Base-by-base conservation (phyloP, 2,329 filamentous ascomycete species). In the Fusarium anguioides region DNA sequence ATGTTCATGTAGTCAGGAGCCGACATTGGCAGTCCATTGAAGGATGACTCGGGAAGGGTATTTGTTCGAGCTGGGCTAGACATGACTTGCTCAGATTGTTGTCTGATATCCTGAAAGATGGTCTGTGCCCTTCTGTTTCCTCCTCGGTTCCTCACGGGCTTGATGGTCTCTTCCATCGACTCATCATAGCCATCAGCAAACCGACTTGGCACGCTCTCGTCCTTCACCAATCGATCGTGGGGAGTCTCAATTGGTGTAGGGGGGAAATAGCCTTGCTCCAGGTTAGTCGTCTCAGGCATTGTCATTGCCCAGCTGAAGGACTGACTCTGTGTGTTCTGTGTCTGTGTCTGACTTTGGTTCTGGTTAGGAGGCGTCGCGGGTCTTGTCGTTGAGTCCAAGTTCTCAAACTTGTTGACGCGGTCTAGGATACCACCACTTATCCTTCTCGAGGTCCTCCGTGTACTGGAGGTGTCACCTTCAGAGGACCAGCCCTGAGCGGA, bases 241-340 rank as follows among this genome's bases (percentile, higher is more conserved):
- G 90, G 89, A 20, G 88, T 91, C 50, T 88, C 86, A 71, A 85
- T 86, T 51, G 91, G 90, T 26, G 90, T 92, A 42, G 89, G 85
- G 57, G 90, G 90, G 67, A 87, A 86, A 71, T 87, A 89, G 68
- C 81, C 89, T 89, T 69, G 48, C 57, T 42, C 53, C 53, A 44
- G 40, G 59, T 50, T 29, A 23, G 42, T 31, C 14, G 39, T 64
- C 31, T 61, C 42, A 54, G 47, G 45, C 50, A 60, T 27, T 29
- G 60, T n/a, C 47, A 49, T 49, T 29, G 37, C 37, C 61, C 27
- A 55, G 40, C 18, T 31, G 39, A 44, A 33, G 15, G 31, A 71
- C 87, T 80, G 81, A 91, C 90, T 82, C 71, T 81, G 80, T 73
- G 79, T 82, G 78, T 86, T 86, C 77, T 89, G 86, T 27, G 24